Base-by-base conservation (phyloP, 2,329 filamentous ascomycete species). In the Aspergillus sp. region DNA sequence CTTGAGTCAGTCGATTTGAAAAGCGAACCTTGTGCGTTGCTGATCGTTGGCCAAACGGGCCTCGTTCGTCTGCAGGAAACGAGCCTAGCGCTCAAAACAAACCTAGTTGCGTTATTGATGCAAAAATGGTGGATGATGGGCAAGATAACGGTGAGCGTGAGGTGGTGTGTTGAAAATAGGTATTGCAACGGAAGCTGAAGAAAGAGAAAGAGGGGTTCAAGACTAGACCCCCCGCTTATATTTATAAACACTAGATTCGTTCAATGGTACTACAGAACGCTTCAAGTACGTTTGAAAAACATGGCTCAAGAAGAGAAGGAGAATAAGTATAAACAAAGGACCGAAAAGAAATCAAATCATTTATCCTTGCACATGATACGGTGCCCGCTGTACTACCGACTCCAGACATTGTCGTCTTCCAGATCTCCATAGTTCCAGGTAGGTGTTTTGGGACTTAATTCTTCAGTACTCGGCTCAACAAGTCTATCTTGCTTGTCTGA, bases 341-440 rank as follows among this genome's bases (percentile, higher is more conserved):
- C 15, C 12, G 35, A 49, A 41, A 48, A 46, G 27, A 27, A 49
- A 17, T 48, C 5, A 40, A 7, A 23, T 51, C 35, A 41, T 51
- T 27, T 3, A 40, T 41, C 47, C 9, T 31, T 31, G 27, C 27
- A 31, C 33, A 39, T 27, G 40, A 23, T 23, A 27, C 57, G 55
- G 55, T 31, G 39, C 23, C 21, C n/a, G 27, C 27, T 23, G 49
- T 44, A 23, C 64, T 68, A 73, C 60, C 64, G 66, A 44, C 57
- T 60, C 71, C 71, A 73, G 56, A 73, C 70, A 61, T 73, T 72
- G 56, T 75, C 74, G 49, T 76, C 75, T 19, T 73, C 70, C 41
- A 77, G 59, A 7, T 64, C 69, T 21, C 71, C 67, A 61, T 73
- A 72, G 44, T 60, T 59, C 60, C 68, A 70, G 51, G 62, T 56